Evolutionary conservation across 73 alveolate species (phyloP).

Genomic region (Uronychia setigera): DNA sequence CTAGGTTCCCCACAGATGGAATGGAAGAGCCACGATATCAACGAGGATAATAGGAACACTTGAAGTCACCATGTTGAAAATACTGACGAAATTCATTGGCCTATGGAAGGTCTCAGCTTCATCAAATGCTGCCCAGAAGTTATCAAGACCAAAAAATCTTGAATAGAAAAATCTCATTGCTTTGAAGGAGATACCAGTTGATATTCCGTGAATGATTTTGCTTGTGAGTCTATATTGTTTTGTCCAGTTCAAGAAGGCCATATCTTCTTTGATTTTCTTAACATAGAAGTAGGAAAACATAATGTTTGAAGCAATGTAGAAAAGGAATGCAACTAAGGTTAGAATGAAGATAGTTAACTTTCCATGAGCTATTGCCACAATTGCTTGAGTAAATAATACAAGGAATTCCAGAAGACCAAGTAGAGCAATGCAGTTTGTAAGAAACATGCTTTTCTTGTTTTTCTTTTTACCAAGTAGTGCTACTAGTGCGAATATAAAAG

Average conservation of each 20-base stretch:
- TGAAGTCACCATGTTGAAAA: neutral
- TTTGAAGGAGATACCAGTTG: neutral
- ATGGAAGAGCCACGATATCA: neutral
- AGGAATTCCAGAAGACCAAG: neutral
- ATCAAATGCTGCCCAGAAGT: neutral
- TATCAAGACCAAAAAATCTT: neutral
- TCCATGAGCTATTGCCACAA: neutral
- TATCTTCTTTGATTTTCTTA: neutral
- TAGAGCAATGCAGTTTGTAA: neutral
- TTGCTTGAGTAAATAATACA: neutral
- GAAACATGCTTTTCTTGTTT: neutral
- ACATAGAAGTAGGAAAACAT: neutral
- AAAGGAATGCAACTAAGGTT: neutral
- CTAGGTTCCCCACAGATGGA: conserved; percentile 3
- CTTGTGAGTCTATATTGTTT: neutral
- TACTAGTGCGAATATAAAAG: neutral
- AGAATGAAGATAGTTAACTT: neutral
- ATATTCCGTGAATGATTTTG: neutral
- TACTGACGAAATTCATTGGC: neutral
- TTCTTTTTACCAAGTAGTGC: neutral
- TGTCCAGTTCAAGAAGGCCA: neutral
- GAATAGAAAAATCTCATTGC: conserved; percentile 4
- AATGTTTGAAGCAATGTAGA: neutral
- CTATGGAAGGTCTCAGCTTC: conserved; percentile 3
- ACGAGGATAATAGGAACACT: neutral